phyloP scores from a whole-genome alignment of 345 rosid genomes.

The Fremontodendron californicum region DNA sequence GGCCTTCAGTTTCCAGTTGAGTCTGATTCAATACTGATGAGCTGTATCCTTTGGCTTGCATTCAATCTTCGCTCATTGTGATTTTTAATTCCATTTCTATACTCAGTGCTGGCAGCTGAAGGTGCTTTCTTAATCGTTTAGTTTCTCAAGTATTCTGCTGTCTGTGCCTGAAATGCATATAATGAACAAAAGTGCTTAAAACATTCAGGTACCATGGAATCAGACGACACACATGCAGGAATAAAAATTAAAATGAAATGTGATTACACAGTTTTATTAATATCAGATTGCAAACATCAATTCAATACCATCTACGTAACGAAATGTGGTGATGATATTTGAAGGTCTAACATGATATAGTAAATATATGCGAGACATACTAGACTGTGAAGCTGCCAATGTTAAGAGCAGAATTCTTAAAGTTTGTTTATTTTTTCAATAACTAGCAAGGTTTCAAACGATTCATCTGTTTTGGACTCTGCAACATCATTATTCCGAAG shows the following conservation, averaged over 20 bases:
- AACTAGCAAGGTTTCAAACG: conserved; percentile 15
- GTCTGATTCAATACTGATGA: neutral
- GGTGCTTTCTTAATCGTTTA: conserved; percentile 30
- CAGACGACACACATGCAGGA: neutral
- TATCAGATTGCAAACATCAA: neutral
- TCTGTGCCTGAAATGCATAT: conserved; percentile 71
- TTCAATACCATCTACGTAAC: neutral
- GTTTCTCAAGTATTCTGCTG: conserved; percentile 57
- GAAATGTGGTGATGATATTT: neutral
- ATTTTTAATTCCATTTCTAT: conserved; percentile 67
- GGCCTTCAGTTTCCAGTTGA: conserved; percentile 5
- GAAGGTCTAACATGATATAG: neutral
- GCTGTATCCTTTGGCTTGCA: conserved; percentile 22
- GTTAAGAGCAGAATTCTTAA: conserved; percentile 41
- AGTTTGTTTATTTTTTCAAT: conserved; percentile 40
- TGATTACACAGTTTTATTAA: too few relatives aligned
- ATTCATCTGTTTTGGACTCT: conserved; percentile 23
- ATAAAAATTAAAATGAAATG: too few relatives aligned
- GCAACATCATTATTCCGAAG: conserved; percentile 29
- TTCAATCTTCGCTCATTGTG: conserved; percentile 42
- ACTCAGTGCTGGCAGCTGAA: conserved; percentile 43
- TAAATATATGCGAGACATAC: conserved; percentile 31
- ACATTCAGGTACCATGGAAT: neutral
- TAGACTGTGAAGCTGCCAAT: conserved; percentile 49
- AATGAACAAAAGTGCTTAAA: neutral